Percentiles rank a stretch among this genome's conserved stretches.
phyloP scores from a whole-genome alignment of 306 rosid species.

The Vigna radiata region DNA sequence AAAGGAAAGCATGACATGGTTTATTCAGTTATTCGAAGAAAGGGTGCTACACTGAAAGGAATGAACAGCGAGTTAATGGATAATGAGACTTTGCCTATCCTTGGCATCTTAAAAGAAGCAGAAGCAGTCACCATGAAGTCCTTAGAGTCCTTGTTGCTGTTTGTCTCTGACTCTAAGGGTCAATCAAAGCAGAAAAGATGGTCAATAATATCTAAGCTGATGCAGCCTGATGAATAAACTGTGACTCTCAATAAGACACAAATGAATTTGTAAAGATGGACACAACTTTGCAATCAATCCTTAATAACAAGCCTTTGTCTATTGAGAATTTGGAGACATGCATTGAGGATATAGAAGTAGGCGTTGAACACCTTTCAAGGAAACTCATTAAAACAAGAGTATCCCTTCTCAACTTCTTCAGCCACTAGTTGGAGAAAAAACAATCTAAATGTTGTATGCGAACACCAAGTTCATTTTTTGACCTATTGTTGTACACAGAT shows the following conservation, averaged over 20 bases:
- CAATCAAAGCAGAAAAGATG: constrained; percentile 46
- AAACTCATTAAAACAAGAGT: too few species aligned
- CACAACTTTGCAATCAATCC: constrained; percentile 40
- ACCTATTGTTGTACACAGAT: constrained; percentile 35
- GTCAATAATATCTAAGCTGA: constrained; percentile 47
- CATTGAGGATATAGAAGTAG: constrained; percentile 46
- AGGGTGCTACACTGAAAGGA: constrained; percentile 4
- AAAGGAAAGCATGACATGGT: constrained; percentile 45
- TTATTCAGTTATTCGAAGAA: constrained; percentile 45
- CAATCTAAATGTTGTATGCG: constrained; percentile 12
- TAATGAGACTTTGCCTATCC: too few species aligned
- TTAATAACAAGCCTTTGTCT: constrained; percentile 35
- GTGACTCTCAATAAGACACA: constrained; percentile 39
- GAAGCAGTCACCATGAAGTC: constrained; percentile 46
- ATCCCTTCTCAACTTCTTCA: constrained; percentile 50
- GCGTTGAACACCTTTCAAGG: constrained; percentile 41
- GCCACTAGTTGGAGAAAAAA: constrained; percentile 12
- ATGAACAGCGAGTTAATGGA: too few species aligned
- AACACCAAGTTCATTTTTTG: constrained; percentile 32
- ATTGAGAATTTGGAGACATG: constrained; percentile 42
- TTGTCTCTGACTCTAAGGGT: constrained; percentile 41
- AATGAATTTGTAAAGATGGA: constrained; percentile 50
- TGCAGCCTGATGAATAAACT: constrained; percentile 44
- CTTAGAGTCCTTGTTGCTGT: constrained; percentile 47
- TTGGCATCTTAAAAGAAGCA: constrained; percentile 39